These are phyloP conservation scores for Malus sylvestris DNA, from an alignment of 306 rosid genomes.

Conservation along the genomic window DNA sequence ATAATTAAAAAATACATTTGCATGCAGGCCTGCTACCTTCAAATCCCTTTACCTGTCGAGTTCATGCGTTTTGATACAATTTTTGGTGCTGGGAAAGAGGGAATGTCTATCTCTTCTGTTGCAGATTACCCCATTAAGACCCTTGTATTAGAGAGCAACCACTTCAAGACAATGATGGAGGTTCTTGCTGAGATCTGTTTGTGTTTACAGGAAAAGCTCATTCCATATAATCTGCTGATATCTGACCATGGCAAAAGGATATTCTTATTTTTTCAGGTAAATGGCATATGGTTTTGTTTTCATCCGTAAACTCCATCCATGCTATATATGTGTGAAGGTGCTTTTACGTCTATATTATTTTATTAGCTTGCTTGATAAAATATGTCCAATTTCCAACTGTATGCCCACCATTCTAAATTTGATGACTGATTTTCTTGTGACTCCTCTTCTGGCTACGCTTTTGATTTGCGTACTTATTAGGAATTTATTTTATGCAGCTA, in stretches of 20 bases:
- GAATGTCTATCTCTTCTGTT: conserved; percentile 18
- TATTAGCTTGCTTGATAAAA: background rate
- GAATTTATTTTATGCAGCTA: conserved; percentile 10
- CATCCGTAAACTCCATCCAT: background rate
- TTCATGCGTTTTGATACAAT: conserved; percentile 20
- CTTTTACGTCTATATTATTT: background rate
- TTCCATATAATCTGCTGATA: conserved; percentile 25
- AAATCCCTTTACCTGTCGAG: conserved; percentile 35
- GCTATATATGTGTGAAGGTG: background rate
- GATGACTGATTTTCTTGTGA: background rate
- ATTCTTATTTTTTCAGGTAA: conserved; percentile 32
- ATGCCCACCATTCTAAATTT: background rate
- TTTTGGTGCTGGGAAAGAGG: conserved; percentile 9
- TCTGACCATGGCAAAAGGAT: conserved; percentile 31
- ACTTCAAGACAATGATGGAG: conserved; percentile 12
- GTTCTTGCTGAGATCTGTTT: conserved; percentile 27
- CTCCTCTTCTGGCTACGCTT: background rate
- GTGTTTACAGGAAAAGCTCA: conserved; percentile 17
- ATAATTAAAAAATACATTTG: background rate
- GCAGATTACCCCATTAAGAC: conserved; percentile 30
- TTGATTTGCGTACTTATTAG: background rate
- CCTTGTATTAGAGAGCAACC: conserved; percentile 26
- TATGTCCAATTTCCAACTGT: background rate
- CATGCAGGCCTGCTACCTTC: conserved; percentile 34
- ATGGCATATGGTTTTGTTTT: background rate